Percentiles rank a stretch among this genome's conserved stretches.
Evolutionary conservation across 2,329 filamentous ascomycete species (phyloP).

Genomic region (Fusarium sterilihyphosum): DNA sequence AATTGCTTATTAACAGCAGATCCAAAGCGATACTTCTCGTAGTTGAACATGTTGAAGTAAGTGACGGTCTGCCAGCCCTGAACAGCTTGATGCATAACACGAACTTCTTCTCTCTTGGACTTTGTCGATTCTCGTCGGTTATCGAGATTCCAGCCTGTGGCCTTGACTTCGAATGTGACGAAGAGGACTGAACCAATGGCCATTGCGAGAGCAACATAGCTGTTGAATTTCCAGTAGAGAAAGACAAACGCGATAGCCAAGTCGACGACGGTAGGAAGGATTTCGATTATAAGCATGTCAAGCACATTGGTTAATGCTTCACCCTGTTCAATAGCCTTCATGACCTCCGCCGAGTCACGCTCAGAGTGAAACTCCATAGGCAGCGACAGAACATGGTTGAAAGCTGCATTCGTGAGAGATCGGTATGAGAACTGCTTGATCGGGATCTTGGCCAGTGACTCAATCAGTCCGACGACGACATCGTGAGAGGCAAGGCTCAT

Average conservation of each 20-base stretch:
- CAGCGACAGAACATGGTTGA: constrained; percentile 74
- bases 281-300: constrained; percentile 67
- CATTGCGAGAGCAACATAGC: constrained; percentile 61
- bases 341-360: constrained; percentile 71
- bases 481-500: constrained; percentile 22
- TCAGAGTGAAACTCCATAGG: constrained; percentile 77
- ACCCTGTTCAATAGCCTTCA: constrained; percentile 72
- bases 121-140: constrained; percentile 51
- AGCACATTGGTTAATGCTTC: constrained; percentile 67
- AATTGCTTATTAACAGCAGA: constrained; percentile 41
- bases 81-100: constrained; percentile 66
- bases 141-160: constrained; percentile 51
- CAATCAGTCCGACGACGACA: constrained; percentile 21
- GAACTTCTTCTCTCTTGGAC: constrained; percentile 59
- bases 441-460: constrained; percentile 46
- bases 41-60: constrained; percentile 52
- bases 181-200: constrained; percentile 32
- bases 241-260: constrained; percentile 68
- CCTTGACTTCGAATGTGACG: constrained; percentile 41
- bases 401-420: constrained; percentile 68
- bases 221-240: constrained; percentile 70
- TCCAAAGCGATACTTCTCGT: constrained; percentile 43
- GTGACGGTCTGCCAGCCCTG: constrained; percentile 68
- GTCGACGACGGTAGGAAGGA: constrained; percentile 71
- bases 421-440: constrained; percentile 57